Conservation (phyloP, 805 yeast species). For the Barnettozyma vustinii region DNA sequence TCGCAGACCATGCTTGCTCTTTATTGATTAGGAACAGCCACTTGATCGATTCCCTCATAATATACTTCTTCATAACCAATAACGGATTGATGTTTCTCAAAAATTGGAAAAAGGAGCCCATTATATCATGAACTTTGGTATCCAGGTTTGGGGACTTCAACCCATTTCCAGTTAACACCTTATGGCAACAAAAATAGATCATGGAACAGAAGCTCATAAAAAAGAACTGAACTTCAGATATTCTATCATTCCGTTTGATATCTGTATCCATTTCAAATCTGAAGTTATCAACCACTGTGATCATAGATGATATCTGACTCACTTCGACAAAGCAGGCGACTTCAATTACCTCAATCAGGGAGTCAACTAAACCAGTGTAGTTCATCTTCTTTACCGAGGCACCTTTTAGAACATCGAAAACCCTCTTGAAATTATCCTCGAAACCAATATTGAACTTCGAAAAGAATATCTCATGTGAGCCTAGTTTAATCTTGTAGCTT, state of each 20-base stretch:
- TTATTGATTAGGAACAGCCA: slow-evolving; percentile 12
- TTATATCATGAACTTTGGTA: slow-evolving; percentile 9
- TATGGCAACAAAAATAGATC: slow-evolving; percentile 14
- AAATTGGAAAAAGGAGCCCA: slow-evolving; percentile 15
- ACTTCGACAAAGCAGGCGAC: slow-evolving; percentile 13
- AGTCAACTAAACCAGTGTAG: slow-evolving; percentile 3
- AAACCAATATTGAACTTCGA: slow-evolving; percentile 12
- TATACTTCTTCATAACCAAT: slow-evolving; percentile 7
- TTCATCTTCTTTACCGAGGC: slow-evolving; percentile 3
- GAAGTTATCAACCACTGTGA: slow-evolving; percentile 18
- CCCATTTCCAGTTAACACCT: slow-evolving; percentile 10
- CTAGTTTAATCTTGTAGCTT: slow-evolving; percentile 12
- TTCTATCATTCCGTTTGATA: slow-evolving; percentile 16
- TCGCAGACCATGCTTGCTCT: slow-evolving; percentile 12
- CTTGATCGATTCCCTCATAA: slow-evolving; percentile 14
- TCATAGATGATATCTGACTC: slow-evolving; percentile 12
- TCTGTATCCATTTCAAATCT: slow-evolving; percentile 14
- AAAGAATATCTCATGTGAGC: slow-evolving; percentile 8
- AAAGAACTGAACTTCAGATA: slow-evolving; percentile 18
- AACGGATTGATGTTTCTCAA: slow-evolving; percentile 10
- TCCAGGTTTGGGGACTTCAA: slow-evolving; percentile 16
- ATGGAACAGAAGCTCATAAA: slow-evolving; percentile 16
- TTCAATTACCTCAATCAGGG: slow-evolving; percentile 10
- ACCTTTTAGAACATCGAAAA: slow-evolving; percentile 10
- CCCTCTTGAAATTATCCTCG: slow-evolving; percentile 10